Conservation (phyloP, 345 rosid species). For the Syzygium oleosum region DNA sequence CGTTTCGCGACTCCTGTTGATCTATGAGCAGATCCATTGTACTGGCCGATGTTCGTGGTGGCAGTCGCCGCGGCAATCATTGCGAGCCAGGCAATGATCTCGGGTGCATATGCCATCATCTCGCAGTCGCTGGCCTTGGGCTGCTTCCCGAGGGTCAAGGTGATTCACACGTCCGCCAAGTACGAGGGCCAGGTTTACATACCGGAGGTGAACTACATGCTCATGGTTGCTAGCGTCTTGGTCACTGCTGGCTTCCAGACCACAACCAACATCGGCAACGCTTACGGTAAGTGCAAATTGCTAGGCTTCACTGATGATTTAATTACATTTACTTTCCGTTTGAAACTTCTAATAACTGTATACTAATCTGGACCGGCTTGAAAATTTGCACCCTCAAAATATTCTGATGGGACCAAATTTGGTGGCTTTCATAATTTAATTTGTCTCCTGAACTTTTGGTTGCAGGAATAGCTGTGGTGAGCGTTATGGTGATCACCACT, state of each 20-base stretch:
- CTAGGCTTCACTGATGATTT: background rate
- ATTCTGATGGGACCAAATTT: background rate
- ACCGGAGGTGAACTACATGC: conserved; percentile 76
- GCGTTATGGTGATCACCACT: conserved; percentile 62
- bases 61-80: conserved; percentile 69
- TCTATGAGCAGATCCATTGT: conserved; percentile 35
- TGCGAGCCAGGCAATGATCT: conserved; percentile 88
- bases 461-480: conserved; percentile 60
- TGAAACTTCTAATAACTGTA: no score
- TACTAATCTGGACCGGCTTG: background rate
- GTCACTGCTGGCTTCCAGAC: conserved; percentile 41
- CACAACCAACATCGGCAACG: conserved; percentile 54
- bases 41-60: conserved; percentile 72
- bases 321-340: background rate
- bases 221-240: conserved; percentile 58
- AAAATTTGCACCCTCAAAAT: background rate
- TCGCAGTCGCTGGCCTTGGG: conserved; percentile 56
- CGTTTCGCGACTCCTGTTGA: background rate
- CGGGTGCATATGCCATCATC: conserved; percentile 55
- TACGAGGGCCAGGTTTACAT: conserved; percentile 79
- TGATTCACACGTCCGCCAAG: conserved; percentile 66
- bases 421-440: background rate
- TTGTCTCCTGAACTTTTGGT: background rate
- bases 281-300: conserved; percentile 39
- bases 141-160: conserved; percentile 75